phyloP scores from a whole-genome alignment of 192 early-diverging fungal species.

The Linderina pennispora region DNA sequence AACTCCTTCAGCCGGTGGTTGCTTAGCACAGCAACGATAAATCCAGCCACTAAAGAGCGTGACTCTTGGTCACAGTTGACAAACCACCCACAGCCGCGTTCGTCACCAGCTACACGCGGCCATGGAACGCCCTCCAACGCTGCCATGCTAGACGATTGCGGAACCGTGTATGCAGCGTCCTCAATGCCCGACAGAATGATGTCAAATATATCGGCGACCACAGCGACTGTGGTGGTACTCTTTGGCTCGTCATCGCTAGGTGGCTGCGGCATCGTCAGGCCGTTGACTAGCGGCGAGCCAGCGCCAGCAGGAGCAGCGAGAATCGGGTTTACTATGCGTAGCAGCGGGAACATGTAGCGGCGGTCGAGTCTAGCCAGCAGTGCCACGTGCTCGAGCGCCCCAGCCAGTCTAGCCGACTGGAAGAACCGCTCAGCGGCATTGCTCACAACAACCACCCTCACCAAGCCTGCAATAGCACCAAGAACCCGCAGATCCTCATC shows the following conservation, averaged over 20 bases:
- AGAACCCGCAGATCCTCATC: constrained; percentile 16
- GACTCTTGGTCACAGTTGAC: constrained; percentile 6
- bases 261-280: too few relatives aligned
- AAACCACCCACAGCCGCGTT: constrained; percentile 34
- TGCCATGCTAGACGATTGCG: constrained; percentile 3
- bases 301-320: neutral
- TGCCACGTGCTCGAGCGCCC: constrained; percentile 15
- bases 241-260: neutral
- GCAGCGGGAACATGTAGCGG: constrained; percentile 18
- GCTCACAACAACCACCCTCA: constrained; percentile 2
- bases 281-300: constrained; percentile 1
- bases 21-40: constrained; percentile 4
- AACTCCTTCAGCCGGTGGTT: neutral
- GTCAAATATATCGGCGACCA: constrained; percentile 19
- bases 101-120: constrained; percentile 30
- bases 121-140: neutral
- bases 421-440: neutral
- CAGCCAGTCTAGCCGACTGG: constrained; percentile 7
- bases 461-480: constrained; percentile 8
- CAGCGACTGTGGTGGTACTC: neutral
- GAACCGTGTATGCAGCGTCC: constrained; percentile 20
- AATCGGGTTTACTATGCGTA: constrained; percentile 9
- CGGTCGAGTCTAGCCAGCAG: constrained; percentile 17
- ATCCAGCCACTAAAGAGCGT: constrained; percentile 5
- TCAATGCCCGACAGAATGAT: constrained; percentile 28